Conservation (phyloP, 495 filamentous ascomycete genomes). For the Extremus antarcticus region DNA sequence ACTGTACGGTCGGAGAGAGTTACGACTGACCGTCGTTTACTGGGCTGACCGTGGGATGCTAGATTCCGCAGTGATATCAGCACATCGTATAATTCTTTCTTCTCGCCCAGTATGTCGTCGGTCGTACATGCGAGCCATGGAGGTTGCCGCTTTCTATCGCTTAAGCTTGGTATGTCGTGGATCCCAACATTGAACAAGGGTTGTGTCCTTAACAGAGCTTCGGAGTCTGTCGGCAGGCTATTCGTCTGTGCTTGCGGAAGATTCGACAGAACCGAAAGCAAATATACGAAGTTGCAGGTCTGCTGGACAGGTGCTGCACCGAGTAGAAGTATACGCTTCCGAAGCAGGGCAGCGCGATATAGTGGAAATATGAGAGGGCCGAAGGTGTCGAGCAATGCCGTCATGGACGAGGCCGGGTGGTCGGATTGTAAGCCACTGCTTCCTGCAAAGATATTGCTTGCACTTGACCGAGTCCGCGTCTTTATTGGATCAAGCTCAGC, state of each 20-base stretch:
- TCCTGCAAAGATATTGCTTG: slow-evolving; percentile 20
- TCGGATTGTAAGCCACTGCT: slow-evolving; percentile 22
- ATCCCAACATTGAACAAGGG: slow-evolving; percentile 85
- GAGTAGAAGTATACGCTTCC: slow-evolving; percentile 80
- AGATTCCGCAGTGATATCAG: slow-evolving; percentile 65
- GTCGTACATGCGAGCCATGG: slow-evolving; percentile 88
- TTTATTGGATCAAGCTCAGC: slow-evolving; percentile 7
- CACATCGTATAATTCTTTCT: slow-evolving; percentile 75
- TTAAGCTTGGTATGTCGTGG: slow-evolving; percentile 76
- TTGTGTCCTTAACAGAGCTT: slow-evolving; percentile 51
- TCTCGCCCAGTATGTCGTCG: slow-evolving; percentile 78
- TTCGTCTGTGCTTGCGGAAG: slow-evolving; percentile 55
- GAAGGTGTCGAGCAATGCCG: slow-evolving; percentile 65
- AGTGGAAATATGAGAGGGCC: slow-evolving; percentile 86
- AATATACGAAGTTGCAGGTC: slow-evolving; percentile 74
- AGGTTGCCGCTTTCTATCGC: slow-evolving; percentile 39
- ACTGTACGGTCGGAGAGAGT: slow-evolving; percentile 45
- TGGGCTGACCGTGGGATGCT: slow-evolving; percentile 33
- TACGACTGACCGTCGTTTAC: slow-evolving; percentile 64
- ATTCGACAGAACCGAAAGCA: slow-evolving; percentile 80
- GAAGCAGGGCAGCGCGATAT: slow-evolving; percentile 74
- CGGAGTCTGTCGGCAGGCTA: slow-evolving; percentile 49
- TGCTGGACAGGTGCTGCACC: slow-evolving; percentile 72
- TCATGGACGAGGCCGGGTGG: slow-evolving; percentile 78
- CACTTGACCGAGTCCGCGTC: slow-evolving; percentile 44